Evolutionary conservation across 257 asterid species (phyloP).

Genomic region (Solanum pinnatisectum): DNA sequence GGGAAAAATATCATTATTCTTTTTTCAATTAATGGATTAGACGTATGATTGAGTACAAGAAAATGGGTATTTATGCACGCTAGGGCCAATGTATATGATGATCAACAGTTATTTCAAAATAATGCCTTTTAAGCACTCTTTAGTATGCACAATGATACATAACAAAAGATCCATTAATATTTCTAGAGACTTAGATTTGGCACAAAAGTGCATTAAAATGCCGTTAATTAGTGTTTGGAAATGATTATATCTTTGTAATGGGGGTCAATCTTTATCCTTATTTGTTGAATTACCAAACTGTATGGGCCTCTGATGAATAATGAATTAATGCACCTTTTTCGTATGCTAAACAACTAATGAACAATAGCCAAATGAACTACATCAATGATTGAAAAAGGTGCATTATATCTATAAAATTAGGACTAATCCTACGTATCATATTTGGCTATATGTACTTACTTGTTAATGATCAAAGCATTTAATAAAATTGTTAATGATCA

Average conservation of each 20-base stretch:
- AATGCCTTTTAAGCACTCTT: background rate
- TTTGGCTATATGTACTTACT: background rate
- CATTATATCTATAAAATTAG: background rate
- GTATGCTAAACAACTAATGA: background rate
- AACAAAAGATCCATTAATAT: background rate
- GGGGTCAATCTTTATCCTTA: background rate
- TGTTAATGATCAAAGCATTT: background rate
- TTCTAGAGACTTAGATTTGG: background rate
- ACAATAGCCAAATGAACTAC: background rate
- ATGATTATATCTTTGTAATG: background rate
- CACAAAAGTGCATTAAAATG: background rate
- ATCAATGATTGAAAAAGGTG: background rate
- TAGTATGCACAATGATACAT: background rate
- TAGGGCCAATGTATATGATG: constrained; percentile 12
- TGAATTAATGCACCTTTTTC: background rate
- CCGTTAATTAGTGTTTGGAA: background rate
- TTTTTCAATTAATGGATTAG: background rate
- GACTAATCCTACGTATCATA: background rate
- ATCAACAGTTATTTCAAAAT: constrained; percentile 13
- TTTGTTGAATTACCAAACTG: background rate
- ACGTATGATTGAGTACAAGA: background rate
- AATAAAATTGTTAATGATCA: background rate
- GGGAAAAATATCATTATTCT: background rate
- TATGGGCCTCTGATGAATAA: background rate
- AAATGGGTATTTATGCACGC: background rate